Evolutionary conservation across 192 early-diverging fungal genomes (phyloP).

Genomic region (Lunasporangiospora selenospora): DNA sequence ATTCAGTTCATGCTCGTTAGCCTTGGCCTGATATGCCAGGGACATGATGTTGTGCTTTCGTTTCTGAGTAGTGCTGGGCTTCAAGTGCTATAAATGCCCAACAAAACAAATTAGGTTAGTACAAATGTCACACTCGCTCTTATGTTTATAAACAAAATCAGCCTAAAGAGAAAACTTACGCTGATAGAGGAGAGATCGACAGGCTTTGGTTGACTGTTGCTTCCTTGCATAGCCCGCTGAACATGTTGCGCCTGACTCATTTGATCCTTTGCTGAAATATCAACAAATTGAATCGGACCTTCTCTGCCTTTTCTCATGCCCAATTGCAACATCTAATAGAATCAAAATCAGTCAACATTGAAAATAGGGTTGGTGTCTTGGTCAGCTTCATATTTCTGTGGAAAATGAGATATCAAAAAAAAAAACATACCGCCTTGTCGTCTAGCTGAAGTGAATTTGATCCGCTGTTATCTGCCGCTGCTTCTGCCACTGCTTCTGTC

Average conservation of each 20-base stretch:
- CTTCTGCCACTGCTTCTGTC: not conserved
- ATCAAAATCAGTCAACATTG: too few species aligned
- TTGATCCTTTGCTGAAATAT: slow-evolving; percentile 34
- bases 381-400: too few species aligned
- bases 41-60: slow-evolving; percentile 83
- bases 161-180: slow-evolving; percentile 9
- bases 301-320: slow-evolving; percentile 39
- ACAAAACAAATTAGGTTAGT: not conserved
- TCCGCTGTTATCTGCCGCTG: not conserved
- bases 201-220: slow-evolving; percentile 19
- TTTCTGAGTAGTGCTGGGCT: slow-evolving; percentile 65
- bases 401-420: not conserved
- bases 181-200: slow-evolving; percentile 33
- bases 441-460: slow-evolving; percentile 18
- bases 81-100: slow-evolving; percentile 54
- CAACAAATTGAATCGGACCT: slow-evolving; percentile 33
- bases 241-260: slow-evolving; percentile 37
- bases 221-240: slow-evolving; percentile 11
- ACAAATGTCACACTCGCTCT: too few species aligned
- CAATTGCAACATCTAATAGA: slow-evolving; percentile 20
- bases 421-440: slow-evolving; percentile 14
- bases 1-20: slow-evolving; percentile 64
- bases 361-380: too few species aligned
- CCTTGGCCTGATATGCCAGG: slow-evolving; percentile 75
- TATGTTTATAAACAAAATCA: too few species aligned